Conservation (phyloP, 495 filamentous ascomycete genomes). For the Hyphodiscus hymeniophilus region DNA sequence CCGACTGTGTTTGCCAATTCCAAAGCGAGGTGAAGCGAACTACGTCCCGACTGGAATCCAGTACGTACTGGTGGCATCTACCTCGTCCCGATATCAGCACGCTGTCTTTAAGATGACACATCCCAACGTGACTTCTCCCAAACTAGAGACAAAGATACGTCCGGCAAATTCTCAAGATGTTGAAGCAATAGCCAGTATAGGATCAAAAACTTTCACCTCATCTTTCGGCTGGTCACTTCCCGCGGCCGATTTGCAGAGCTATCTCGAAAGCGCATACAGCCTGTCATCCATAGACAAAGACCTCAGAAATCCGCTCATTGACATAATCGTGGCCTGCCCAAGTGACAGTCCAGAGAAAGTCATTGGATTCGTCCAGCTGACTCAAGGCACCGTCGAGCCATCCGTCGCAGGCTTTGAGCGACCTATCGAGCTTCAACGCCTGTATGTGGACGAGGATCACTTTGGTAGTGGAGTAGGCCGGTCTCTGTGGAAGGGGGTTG, state of each 20-base stretch:
- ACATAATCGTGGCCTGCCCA: slow-evolving; percentile 23
- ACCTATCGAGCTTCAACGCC: slow-evolving; percentile 28
- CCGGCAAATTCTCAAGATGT: slow-evolving; percentile 26
- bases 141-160: slow-evolving; percentile 5
- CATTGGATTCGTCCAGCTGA: slow-evolving; percentile 30
- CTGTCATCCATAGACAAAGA: slow-evolving; percentile 20
- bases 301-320: slow-evolving; percentile 19
- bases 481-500: slow-evolving; percentile 24
- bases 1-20: no score
- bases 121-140: no score
- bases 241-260: slow-evolving; percentile 25
- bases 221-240: slow-evolving; percentile 31
- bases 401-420: slow-evolving; percentile 20
- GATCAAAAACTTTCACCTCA: slow-evolving; percentile 26
- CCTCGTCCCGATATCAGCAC: no score
- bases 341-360: slow-evolving; percentile 16
- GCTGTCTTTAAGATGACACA: no score
- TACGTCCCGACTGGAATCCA: no score
- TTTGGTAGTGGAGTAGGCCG: slow-evolving; percentile 29
- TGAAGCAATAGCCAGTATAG: slow-evolving; percentile 26
- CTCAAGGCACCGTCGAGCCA: slow-evolving; percentile 25
- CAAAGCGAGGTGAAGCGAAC: no score
- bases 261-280: slow-evolving; percentile 24
- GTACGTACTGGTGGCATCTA: no score
- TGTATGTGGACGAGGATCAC: slow-evolving; percentile 29